phyloP scores from a whole-genome alignment of 306 rosid species.

The cucumber (Cucumis sativus) region DNA sequence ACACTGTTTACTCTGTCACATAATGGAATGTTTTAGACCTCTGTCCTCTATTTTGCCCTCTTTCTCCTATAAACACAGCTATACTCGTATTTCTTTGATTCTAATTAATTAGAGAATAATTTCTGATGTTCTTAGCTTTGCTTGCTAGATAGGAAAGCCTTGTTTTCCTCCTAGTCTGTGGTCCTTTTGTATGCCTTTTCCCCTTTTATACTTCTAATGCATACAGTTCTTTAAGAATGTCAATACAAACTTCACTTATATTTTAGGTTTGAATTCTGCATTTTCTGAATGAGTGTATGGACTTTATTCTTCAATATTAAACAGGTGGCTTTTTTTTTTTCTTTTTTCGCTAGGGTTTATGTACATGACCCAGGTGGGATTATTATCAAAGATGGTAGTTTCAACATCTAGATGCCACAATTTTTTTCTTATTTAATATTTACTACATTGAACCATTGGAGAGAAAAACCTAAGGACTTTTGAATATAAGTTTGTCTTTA shows the following conservation, averaged over 20 bases:
- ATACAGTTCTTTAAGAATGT: background rate
- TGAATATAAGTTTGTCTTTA: background rate
- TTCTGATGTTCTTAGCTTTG: background rate
- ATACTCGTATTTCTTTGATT: background rate
- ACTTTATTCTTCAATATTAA: background rate
- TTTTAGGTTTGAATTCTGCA: background rate
- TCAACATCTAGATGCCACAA: background rate
- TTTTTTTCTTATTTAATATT: background rate
- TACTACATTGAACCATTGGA: background rate
- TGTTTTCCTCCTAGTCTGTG: background rate
- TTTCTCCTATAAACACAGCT: background rate
- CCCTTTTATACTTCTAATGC: background rate
- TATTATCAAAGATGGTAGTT: background rate
- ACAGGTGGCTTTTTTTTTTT: background rate
- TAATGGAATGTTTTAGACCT: background rate
- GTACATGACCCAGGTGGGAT: background rate
- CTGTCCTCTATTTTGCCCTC: background rate
- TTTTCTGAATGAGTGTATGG: background rate
- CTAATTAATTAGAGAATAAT: background rate
- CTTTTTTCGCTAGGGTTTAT: background rate
- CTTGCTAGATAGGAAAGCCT: background rate
- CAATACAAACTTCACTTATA: background rate
- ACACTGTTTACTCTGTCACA: constrained; percentile 1
- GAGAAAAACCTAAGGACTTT: background rate
- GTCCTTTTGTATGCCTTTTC: background rate